A percentile compares a stretch with the other conserved stretches of the same genome.
These are phyloP conservation scores for Wallacemonas sp. DNA, from an alignment of 208 protist genomes.

Conservation along the genomic window DNA sequence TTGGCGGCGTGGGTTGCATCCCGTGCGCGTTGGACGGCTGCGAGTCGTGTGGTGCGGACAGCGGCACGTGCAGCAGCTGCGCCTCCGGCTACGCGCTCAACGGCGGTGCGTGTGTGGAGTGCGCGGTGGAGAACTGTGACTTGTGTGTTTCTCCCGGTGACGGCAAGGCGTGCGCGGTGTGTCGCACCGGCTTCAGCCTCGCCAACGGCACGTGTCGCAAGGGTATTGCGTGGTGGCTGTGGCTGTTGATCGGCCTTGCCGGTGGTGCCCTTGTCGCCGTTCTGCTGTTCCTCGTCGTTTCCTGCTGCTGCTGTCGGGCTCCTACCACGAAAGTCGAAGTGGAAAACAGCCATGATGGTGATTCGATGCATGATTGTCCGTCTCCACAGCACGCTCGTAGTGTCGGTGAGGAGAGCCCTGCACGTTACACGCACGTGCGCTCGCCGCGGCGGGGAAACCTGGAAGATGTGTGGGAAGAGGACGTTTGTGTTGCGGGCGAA, in stretches of 20 bases:
- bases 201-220: neutral
- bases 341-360: too few relatives aligned
- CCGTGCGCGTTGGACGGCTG: neutral
- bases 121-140: neutral
- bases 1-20: neutral
- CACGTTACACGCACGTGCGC: neutral
- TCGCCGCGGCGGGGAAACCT: neutral
- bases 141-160: neutral
- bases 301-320: neutral
- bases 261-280: neutral
- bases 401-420: neutral
- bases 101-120: neutral
- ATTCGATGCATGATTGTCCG: too few relatives aligned
- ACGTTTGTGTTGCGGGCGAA: neutral
- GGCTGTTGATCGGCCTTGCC: neutral
- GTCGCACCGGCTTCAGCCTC: neutral
- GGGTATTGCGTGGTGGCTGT: neutral
- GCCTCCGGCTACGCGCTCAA: neutral
- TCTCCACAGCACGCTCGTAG: too few relatives aligned
- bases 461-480: neutral
- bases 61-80: neutral
- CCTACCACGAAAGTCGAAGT: neutral
- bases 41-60: neutral
- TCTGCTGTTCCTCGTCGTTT: neutral
- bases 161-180: neutral